Conservation (phyloP, 2,329 filamentous ascomycete genomes). For the Colletotrichum sp. region DNA sequence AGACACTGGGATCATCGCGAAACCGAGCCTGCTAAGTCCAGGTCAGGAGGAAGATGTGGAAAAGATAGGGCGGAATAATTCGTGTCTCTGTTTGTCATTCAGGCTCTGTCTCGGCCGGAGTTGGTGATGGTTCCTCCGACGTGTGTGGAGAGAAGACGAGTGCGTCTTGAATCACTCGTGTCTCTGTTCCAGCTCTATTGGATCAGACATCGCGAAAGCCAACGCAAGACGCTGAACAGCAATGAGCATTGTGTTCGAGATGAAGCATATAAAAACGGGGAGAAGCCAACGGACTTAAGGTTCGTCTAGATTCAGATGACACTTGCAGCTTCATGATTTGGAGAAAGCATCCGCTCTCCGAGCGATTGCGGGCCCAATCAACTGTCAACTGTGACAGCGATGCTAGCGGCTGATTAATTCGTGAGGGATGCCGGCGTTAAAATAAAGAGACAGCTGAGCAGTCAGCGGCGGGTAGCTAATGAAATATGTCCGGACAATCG, state of each 20-base stretch:
- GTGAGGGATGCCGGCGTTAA: not conserved
- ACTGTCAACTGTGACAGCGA: not conserved
- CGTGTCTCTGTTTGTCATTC: not conserved
- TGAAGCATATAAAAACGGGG: not conserved
- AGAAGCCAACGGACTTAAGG: not conserved
- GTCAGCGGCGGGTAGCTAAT: not conserved
- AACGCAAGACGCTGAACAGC: not conserved
- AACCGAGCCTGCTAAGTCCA: not conserved
- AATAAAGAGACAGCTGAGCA: not conserved
- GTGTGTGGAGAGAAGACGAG: not conserved
- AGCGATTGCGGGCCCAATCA: not conserved
- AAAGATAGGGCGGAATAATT: not conserved
- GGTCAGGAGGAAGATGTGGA: not conserved
- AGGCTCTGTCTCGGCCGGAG: not conserved
- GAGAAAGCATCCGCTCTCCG: not conserved
- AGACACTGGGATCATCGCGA: not conserved
- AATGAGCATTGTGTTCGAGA: not conserved
- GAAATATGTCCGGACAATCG: not conserved
- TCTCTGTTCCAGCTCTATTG: not conserved
- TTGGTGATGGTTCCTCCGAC: not conserved
- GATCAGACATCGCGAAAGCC: not conserved
- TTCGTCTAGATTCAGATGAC: not conserved
- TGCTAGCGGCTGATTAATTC: not conserved
- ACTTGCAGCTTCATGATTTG: not conserved
- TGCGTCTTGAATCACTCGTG: not conserved